phyloP scores from a whole-genome alignment of 2,329 filamentous ascomycete genomes.

The Dactylellina sp. region DNA sequence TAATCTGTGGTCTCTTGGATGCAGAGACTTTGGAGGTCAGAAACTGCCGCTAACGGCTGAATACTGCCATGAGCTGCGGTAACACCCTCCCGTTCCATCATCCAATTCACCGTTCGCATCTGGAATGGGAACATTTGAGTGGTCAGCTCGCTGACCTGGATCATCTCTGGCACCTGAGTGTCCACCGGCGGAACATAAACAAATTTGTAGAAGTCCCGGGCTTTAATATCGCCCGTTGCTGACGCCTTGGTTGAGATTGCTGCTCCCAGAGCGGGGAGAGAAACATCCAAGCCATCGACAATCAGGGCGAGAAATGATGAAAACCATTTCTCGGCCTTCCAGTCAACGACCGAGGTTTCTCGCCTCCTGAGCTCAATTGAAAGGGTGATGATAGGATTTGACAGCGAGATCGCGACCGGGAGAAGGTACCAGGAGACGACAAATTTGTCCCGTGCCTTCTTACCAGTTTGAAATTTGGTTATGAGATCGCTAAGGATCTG shows the following conservation, averaged over 20 bases:
- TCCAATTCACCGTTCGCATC: constrained; percentile 59
- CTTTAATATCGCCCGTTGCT: constrained; percentile 36
- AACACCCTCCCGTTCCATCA: constrained; percentile 59
- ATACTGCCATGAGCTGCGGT: constrained; percentile 27
- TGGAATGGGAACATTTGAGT: constrained; percentile 60
- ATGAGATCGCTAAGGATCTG: constrained; percentile 14
- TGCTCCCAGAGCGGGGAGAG: constrained; percentile 34
- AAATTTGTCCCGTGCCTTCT: constrained; percentile 16
- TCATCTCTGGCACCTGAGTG: constrained; percentile 43
- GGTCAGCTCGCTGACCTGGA: constrained; percentile 57
- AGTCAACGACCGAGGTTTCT: constrained; percentile 48
- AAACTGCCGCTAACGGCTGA: constrained; percentile 60
- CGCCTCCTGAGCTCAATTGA: constrained; percentile 18
- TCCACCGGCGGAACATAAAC: constrained; percentile 55
- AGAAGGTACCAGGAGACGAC: constrained; percentile 28
- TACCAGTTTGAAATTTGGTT: constrained; percentile 2
- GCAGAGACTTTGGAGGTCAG: constrained; percentile 65
- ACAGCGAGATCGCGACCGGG: neutral
- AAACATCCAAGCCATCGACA: constrained; percentile 1
- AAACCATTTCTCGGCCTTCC: constrained; percentile 50
- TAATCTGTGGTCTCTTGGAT: constrained; percentile 62
- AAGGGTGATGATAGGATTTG: constrained; percentile 4
- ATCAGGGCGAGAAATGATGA: constrained; percentile 46
- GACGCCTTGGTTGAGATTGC: constrained; percentile 30
- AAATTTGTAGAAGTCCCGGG: constrained; percentile 58